These are phyloP conservation scores for Pelargonium nanum DNA, from an alignment of 345 rosid species.

Conservation along the genomic window DNA sequence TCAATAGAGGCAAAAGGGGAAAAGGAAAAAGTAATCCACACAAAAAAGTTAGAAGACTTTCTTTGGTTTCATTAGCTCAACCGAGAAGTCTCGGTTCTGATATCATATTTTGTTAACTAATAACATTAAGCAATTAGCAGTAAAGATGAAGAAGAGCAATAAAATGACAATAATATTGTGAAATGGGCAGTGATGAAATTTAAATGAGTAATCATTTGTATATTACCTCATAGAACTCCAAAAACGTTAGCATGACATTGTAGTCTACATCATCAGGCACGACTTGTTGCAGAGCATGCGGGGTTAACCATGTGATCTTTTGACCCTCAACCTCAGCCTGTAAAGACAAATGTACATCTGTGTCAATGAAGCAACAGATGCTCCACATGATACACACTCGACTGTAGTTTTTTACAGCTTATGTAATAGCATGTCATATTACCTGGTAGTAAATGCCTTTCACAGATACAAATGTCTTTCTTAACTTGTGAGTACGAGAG, in stretches of 20 bases:
- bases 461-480: slow-evolving; percentile 81
- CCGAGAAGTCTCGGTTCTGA: too few species aligned
- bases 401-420: neutral
- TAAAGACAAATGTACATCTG: neutral
- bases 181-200: too few species aligned
- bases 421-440: slow-evolving; percentile 2
- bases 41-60: too few species aligned
- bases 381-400: neutral
- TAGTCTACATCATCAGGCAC: slow-evolving; percentile 85
- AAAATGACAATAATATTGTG: too few species aligned
- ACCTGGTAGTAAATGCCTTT: slow-evolving; percentile 98
- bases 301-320: slow-evolving; percentile 89
- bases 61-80: too few species aligned
- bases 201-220: neutral
- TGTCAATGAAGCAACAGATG: neutral
- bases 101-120: too few species aligned
- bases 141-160: too few species aligned
- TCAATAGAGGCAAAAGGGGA: neutral
- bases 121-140: too few species aligned
- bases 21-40: neutral
- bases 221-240: slow-evolving; percentile 89
- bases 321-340: slow-evolving; percentile 97
- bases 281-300: slow-evolving; percentile 90
- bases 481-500: slow-evolving; percentile 61
- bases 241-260: slow-evolving; percentile 65